phyloP scores from a whole-genome alignment of 257 asterid genomes.

The Hygrophila difformis region DNA sequence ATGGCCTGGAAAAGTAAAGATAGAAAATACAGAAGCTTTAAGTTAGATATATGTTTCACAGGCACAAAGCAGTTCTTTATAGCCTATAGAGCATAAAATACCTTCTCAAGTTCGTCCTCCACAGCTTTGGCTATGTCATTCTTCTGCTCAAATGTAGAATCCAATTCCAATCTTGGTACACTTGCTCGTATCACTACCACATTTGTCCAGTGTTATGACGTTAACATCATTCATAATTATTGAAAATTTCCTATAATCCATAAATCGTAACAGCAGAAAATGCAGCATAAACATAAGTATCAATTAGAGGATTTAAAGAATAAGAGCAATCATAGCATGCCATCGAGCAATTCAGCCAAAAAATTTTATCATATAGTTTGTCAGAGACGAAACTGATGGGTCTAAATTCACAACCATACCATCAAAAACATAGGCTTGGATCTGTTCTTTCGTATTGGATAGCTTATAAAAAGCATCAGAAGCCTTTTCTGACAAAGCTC shows the following conservation, averaged over 20 bases:
- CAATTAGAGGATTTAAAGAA: neutral
- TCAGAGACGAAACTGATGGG: neutral
- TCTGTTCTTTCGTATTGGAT: slow-evolving; percentile 26
- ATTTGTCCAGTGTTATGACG: neutral
- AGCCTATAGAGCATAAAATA: neutral
- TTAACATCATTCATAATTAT: neutral
- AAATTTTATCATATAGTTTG: neutral
- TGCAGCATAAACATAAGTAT: no score
- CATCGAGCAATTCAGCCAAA: neutral
- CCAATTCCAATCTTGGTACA: slow-evolving; percentile 28
- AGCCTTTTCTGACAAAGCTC: slow-evolving; percentile 23
- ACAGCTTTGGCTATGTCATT: slow-evolving; percentile 33
- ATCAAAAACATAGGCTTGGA: slow-evolving; percentile 32
- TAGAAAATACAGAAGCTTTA: neutral
- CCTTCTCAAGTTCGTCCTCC: slow-evolving; percentile 31
- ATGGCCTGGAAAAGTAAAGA: slow-evolving; percentile 24
- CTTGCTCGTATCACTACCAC: slow-evolving; percentile 27
- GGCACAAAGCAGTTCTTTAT: neutral
- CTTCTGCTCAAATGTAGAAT: slow-evolving; percentile 32
- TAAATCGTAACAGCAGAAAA: neutral
- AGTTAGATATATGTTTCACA: no score
- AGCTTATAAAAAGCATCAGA: slow-evolving; percentile 36
- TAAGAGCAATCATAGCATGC: neutral
- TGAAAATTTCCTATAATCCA: no score
- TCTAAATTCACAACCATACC: slow-evolving; percentile 11